Conservation (phyloP, 495 filamentous ascomycete genomes). For the Neurospora discreta region DNA sequence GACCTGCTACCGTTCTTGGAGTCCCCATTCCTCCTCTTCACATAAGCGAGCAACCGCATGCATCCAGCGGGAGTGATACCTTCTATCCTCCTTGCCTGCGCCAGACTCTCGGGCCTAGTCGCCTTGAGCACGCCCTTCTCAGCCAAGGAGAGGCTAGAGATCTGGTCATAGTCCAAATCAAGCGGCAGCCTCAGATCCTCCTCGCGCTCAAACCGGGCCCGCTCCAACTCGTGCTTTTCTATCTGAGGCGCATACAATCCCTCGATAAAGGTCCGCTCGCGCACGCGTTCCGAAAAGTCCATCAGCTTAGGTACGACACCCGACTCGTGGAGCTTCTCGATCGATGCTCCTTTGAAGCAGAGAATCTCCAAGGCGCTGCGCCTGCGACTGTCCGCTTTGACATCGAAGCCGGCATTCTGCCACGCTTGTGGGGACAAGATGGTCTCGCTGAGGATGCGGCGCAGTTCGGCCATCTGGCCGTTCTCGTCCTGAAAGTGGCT, state of each 20-base stretch:
- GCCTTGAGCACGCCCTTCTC: conserved; percentile 60
- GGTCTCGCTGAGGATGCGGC: conserved; percentile 42
- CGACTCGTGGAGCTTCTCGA: conserved; percentile 39
- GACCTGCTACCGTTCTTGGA: neutral
- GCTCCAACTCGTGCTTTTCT: conserved; percentile 50
- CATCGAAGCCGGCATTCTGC: conserved; percentile 55
- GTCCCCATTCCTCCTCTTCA: conserved; percentile 11
- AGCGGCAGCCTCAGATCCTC: conserved; percentile 62
- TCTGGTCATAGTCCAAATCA: conserved; percentile 63
- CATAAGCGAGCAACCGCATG: conserved; percentile 44
- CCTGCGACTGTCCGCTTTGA: conserved; percentile 45
- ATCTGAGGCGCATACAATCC: conserved; percentile 79
- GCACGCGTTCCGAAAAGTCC: conserved; percentile 43
- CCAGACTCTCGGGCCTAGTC: conserved; percentile 69
- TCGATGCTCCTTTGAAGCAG: conserved; percentile 43
- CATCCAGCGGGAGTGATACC: conserved; percentile 57
- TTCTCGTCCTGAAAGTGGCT: conserved; percentile 49
- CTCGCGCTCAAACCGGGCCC: conserved; percentile 57
- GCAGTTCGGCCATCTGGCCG: conserved; percentile 53
- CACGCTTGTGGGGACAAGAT: conserved; percentile 48
- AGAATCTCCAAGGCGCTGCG: conserved; percentile 70
- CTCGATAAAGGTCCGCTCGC: conserved; percentile 63
- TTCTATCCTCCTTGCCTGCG: conserved; percentile 81
- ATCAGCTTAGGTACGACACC: conserved; percentile 38
- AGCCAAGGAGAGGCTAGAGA: conserved; percentile 66